Percentiles rank a stretch among this genome's conserved stretches.
Conservation (phyloP, 78 protist genomes). For the Carpediemonas membranifera region DNA sequence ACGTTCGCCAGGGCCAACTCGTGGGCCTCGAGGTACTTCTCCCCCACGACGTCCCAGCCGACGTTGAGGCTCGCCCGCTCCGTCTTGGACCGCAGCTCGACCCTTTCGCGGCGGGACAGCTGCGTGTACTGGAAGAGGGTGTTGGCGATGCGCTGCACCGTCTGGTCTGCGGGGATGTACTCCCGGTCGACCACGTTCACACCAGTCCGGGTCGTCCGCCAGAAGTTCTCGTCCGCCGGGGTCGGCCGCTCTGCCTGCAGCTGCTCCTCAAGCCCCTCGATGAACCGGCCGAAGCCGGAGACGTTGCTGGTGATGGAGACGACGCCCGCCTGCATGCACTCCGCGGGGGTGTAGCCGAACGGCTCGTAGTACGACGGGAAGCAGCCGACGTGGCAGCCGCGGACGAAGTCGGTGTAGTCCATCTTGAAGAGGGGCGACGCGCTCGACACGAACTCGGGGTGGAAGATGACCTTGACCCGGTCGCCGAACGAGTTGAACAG, state of each 20-base stretch:
- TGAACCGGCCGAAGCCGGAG: constrained; percentile 59
- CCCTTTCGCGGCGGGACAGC: too few relatives aligned
- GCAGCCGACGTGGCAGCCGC: constrained; percentile 70
- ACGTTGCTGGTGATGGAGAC: constrained; percentile 61
- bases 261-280: too few relatives aligned
- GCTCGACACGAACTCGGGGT: constrained; percentile 61
- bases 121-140: too few relatives aligned
- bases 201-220: too few relatives aligned
- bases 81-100: too few relatives aligned
- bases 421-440: constrained; percentile 57
- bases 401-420: constrained; percentile 52
- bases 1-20: too few relatives aligned
- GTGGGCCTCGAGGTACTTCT: too few relatives aligned
- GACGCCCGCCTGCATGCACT: constrained; percentile 62
- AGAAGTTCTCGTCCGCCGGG: too few relatives aligned
- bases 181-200: background rate
- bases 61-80: too few relatives aligned
- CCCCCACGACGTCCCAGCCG: too few relatives aligned
- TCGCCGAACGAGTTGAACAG: constrained; percentile 45
- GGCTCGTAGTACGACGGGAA: constrained; percentile 71
- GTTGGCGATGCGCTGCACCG: too few relatives aligned
- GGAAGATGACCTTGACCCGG: constrained; percentile 64
- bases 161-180: background rate
- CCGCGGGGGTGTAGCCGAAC: constrained; percentile 47
- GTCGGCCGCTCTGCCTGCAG: too few relatives aligned